These are phyloP conservation scores for Sporothrix phasma DNA, from an alignment of 2,329 filamentous ascomycete genomes.

Conservation along the genomic window DNA sequence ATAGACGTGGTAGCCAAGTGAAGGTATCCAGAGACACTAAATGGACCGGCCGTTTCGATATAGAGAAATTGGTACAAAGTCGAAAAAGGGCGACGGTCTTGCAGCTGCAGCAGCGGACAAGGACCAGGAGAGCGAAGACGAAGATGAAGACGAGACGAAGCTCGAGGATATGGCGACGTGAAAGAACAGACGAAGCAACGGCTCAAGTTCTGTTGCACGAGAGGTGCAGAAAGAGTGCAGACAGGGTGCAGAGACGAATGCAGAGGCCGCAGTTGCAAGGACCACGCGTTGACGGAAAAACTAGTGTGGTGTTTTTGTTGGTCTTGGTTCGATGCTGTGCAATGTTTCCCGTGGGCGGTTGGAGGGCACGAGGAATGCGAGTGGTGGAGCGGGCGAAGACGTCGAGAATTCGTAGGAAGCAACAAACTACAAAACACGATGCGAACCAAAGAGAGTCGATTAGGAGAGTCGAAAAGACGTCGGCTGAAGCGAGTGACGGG, in stretches of 20 bases:
- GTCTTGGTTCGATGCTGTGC: conserved; percentile 3
- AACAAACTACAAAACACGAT: conserved; percentile 7
- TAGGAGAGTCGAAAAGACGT: background rate
- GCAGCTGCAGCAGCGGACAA: background rate
- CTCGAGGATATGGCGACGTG: background rate
- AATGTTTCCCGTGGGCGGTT: background rate
- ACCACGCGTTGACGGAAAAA: background rate
- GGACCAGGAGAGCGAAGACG: background rate
- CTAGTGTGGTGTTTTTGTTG: background rate
- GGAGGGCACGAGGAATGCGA: conserved; percentile 5
- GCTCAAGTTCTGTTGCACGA: background rate
- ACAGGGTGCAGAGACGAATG: background rate
- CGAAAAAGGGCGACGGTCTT: background rate
- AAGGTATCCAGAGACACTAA: background rate
- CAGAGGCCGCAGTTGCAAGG: background rate
- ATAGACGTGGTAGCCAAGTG: background rate
- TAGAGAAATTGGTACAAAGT: background rate
- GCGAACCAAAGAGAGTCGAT: background rate
- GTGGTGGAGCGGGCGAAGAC: conserved; percentile 1
- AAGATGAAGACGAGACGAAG: too few species aligned
- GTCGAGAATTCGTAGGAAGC: background rate
- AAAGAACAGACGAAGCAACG: background rate
- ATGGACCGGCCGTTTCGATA: background rate
- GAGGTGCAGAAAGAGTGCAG: conserved; percentile 3
- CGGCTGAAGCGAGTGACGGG: conserved; percentile 9